Base-by-base conservation (phyloP, 306 rosid species). In the Luffa acutangula region DNA sequence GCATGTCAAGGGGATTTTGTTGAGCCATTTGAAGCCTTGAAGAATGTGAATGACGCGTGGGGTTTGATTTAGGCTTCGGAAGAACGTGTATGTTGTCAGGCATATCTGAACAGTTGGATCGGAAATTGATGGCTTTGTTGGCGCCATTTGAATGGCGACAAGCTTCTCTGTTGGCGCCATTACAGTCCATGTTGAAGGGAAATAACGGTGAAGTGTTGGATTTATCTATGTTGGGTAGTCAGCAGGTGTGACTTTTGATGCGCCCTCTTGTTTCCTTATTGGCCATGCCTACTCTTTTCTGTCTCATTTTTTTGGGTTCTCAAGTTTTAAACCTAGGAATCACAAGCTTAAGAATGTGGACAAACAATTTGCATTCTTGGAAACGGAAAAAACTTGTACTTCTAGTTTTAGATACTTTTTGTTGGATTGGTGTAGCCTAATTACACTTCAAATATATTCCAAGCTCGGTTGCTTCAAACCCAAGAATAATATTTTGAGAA, bases 21-120 rank as follows among this genome's bases (percentile, higher is more conserved):
- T 70, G 76, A n/a, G 53, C 54, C 36, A 12, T 21, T 45, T 5
- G 39, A 45, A 69, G 42, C 18, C 0, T 69, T 4, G 76, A 43
- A 43, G 37, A 69, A 69, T 3, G 75, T 39, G 76, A 31, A 70
- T 9, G 76, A 70, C 76, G 37, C 76, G 56, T 70, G 76, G 56
- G 76, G 14, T 4, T 42, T 41, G 53, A 42, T 18, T 37, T 67
- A 9, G 51, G 15, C 52, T 25, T 13, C 17, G 76, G 52, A 41
- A 67, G 11, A 67, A 66, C 25, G 74, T 12, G 31, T 39, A 37
- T 66, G 74, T 18, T 18, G 74, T 41, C 74, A 64, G 14, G 52
- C 53, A 67, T 18, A 43, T 70, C 39, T 70, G 56, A 39, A 70
- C 76, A 70, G 56, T 43, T 1, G 37, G 56, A 45, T n/a, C 56